Base-by-base conservation (phyloP, 176 grass and related monocot genomes). In the Avena atlantica region DNA sequence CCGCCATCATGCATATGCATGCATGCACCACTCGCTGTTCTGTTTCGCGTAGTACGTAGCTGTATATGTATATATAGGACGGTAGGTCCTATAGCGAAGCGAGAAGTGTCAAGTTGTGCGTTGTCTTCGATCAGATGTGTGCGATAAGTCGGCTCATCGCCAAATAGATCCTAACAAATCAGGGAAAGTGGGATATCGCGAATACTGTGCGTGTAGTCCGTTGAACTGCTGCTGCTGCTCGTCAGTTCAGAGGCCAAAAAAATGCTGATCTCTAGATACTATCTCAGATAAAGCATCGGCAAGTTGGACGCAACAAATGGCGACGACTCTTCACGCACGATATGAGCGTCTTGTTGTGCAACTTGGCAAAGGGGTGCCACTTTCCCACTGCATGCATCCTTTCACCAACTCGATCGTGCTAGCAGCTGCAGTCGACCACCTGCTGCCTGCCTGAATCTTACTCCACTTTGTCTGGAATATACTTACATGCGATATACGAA, bases 351-450 rank as follows among this genome's bases (percentile, higher is more conserved):
- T 42, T 42, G 40, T 42, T 7, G 48, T 12, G 12, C 48, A 50
- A 50, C 48, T 50, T 50, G 48, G 10, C 1, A 50, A 50, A 50
- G 48, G 48, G 48, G 12, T 2, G 48, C 9, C 48, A 50, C 48
- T 50, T 12, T 12, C 6, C 45, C 1, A 50, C 48, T 11, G 6
- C 40, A 42, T 50, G 10, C 50, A 56, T 59, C 78, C 81, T 31
- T 82, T 29, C 51, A 17, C 45, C 15, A 85, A 40, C 60, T 20
- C 17, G 80, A 16, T 55, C 52, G 27, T 27, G 15, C 40, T 42
- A 72, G 69, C 37, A 12, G 36, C 69, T 5, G 74, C 81, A 73
- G 84, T 80, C 82, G 82, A 89, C 19, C 88, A 89, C 24, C 88
- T 59, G 78, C 78, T 12, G 59, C 48, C 69, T 12, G 59, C 34